These are phyloP conservation scores for Pseudocercospora ulei DNA, from an alignment of 2,329 filamentous ascomycete species.

Conservation along the genomic window DNA sequence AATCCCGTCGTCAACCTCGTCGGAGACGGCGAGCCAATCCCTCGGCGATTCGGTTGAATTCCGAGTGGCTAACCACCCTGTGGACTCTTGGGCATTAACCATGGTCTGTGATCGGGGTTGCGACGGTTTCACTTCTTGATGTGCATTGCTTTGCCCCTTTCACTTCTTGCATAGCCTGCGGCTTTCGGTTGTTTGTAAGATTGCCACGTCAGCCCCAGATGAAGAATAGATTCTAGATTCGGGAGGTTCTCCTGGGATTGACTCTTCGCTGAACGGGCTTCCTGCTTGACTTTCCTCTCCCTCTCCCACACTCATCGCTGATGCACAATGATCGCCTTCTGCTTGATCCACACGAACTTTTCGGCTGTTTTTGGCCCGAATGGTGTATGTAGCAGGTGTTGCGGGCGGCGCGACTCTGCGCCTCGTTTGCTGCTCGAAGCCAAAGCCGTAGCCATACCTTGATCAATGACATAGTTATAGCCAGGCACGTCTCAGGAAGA, in stretches of 20 bases:
- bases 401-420: slow-evolving; percentile 24
- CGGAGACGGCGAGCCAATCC: slow-evolving; percentile 21
- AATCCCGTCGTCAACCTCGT: slow-evolving; percentile 34
- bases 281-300: slow-evolving; percentile 2
- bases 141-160: slow-evolving; percentile 12
- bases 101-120: slow-evolving; percentile 10
- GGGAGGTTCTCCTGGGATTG: slow-evolving; percentile 17
- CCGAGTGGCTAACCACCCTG: slow-evolving; percentile 10
- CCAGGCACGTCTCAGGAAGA: no score
- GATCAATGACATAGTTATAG: no score
- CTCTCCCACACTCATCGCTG: neutral
- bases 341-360: slow-evolving; percentile 17
- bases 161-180: slow-evolving; percentile 18
- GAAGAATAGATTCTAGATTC: slow-evolving; percentile 22
- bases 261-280: slow-evolving; percentile 6
- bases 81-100: slow-evolving; percentile 11
- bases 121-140: slow-evolving; percentile 10
- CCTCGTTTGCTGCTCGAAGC: slow-evolving; percentile 26
- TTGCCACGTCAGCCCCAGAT: slow-evolving; percentile 18
- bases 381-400: slow-evolving; percentile 24
- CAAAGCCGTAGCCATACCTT: slow-evolving; percentile 28
- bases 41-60: neutral
- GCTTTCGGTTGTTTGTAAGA: slow-evolving; percentile 20
- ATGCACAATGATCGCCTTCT: slow-evolving; percentile 14
- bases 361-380: slow-evolving; percentile 21